Percentiles rank a stretch among this genome's conserved stretches.
Evolutionary conservation across 1,284 basidiomycete species (phyloP).

Genomic region (Rhodotorula sp.): DNA sequence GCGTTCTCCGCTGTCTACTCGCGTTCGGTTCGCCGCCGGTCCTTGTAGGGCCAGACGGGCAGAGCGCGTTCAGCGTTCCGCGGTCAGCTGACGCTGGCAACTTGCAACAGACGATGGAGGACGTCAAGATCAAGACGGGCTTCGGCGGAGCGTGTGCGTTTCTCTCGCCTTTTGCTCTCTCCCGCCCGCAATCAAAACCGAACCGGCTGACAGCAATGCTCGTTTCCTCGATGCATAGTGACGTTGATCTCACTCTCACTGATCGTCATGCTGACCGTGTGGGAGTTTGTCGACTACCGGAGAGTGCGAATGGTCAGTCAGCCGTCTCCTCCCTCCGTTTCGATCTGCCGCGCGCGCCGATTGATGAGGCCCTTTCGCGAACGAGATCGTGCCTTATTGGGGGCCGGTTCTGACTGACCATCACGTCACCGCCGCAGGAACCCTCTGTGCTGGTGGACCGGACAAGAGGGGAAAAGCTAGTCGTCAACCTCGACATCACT

Average conservation of each 20-base stretch:
- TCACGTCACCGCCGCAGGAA: conserved; percentile 53
- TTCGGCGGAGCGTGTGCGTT: conserved; percentile 45
- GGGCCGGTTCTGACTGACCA: conserved; percentile 30
- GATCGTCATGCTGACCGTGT: conserved; percentile 83
- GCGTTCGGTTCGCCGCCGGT: background rate
- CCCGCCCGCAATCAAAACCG: background rate
- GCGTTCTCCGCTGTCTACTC: background rate
- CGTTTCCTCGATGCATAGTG: conserved; percentile 51
- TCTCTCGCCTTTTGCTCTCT: background rate
- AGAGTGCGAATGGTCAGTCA: conserved; percentile 61
- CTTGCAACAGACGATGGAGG: conserved; percentile 79
- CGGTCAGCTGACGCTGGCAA: background rate
- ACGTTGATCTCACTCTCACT: conserved; percentile 89
- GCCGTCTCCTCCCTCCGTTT: background rate
- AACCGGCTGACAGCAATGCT: background rate
- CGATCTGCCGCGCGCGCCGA: too few relatives aligned
- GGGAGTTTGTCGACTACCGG: conserved; percentile 96
- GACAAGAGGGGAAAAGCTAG: conserved; percentile 89
- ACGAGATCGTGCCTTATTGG: too few relatives aligned
- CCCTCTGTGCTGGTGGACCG: conserved; percentile 90
- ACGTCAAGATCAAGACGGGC: conserved; percentile 91
- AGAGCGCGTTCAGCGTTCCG: conserved; percentile 9
- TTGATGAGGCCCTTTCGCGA: too few relatives aligned
- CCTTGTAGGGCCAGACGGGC: too few relatives aligned
- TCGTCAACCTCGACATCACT: conserved; percentile 86